Base-by-base conservation (phyloP, 148 eudicot genomes). In the Gaultheria prostrata region DNA sequence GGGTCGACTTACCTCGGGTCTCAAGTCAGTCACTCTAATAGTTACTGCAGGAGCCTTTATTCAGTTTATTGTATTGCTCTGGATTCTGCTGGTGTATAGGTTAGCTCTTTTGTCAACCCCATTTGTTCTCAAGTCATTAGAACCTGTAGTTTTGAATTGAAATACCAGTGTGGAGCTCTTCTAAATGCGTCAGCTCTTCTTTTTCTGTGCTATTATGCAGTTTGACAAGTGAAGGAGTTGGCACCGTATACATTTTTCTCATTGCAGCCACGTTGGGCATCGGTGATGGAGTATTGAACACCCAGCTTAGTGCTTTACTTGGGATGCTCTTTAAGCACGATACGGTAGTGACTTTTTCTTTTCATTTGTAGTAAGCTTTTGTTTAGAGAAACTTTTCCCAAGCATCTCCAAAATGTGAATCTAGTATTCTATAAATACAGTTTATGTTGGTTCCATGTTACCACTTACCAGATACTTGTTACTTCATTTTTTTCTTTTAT, bases 241-340 rank as follows among this genome's bases (percentile, higher is more conserved):
- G 92, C 85, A 76, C 79, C 24, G 33, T 95, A 46, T 89, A 89
- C 84, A 98, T 97, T 13, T 92, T 92, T 72, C 82, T 93, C 78
- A 91, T 95, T 85, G 98, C 98, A 0, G 92, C 92, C 57, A 83
- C 88, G 46, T 92, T 90, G 90, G 99, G 99, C 46, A 87, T 93
- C 59, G 99, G 99, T 17, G 96, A 97, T 85, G 99, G 99, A 46
- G 95, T 97, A 61, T 80, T 97, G 71, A 91, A 90, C 82, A 97
- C 99, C 63, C 99, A 97, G 85, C 88, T 97, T 54, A 97, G 90
- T 89, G 96, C 99, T 81, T 88, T 93, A 87, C 82, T 97, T 73
- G 99, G 95, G 49, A 91, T 97, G 90, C 98, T 97, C 82, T 97
- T 97, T 82, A 93, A 93, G 80, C 87, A 93, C 77, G 93, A 97